Evolutionary conservation across 495 filamentous ascomycete genomes (phyloP), one percentile per base, ranked within the genome.

Genomic region (Poronia punctata): DNA sequence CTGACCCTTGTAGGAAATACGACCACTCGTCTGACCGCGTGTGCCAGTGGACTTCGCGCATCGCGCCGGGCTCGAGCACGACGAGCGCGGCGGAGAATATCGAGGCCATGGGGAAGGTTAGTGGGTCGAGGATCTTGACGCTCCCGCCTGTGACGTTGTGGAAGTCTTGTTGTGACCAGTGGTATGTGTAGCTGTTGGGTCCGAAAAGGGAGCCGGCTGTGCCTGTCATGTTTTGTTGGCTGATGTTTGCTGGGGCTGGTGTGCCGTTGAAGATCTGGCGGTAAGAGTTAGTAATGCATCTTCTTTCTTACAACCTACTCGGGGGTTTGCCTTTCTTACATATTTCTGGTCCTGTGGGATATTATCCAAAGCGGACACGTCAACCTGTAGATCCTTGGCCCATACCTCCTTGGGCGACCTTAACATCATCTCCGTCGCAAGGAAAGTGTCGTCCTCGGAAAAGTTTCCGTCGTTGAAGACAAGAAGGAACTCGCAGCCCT

Each of bases 41-140:
- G 47, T 87, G 83, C 84, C 84, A 89, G 60, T 89, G 84, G 28
- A 89, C 74, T 54, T 89, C 84, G 3, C 84, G 75, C 73, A 89
- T 74, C 1, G 77, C 81, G 27, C 82, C 82, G 0, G 83, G 82
- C 27, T 78, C 65, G 12, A 89, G 71, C 1, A 74, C 79, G 0
- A 84, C 78, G 0, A 83, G 52, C 0, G 80, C 81, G 0, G 76
- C 75, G 1, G 76, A 74, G 61, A 84, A 80, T 48, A 69, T 74
- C 3, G 50, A 48, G 2, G 67, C 62, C 7, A 82, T 61, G 3
- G 82, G 82, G 65, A 85, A 85, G 5, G 67, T 76, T 0, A 58
- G 45, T 0, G 79, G 76, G 45, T 85, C 82, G 14, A 83, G 58
- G 43, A 84, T 77, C 60, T 84, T 83, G 30, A 86, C 74, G 6